Base-by-base conservation (phyloP, 495 filamentous ascomycete genomes). In the Acidiella bohemica region DNA sequence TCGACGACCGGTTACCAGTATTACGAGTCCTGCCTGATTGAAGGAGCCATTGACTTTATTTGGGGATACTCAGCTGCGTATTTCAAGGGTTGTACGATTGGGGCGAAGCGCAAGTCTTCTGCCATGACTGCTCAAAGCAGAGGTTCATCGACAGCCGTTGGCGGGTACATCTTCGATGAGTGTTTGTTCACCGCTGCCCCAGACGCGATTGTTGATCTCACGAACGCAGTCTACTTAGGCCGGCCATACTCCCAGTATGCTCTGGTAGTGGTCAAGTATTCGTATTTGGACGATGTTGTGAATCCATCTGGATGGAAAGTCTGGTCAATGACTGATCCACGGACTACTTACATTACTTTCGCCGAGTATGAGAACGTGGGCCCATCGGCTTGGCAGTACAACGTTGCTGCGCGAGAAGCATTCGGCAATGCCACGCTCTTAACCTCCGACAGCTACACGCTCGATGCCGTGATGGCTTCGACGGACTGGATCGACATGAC, bases 31-130 rank as follows among this genome's bases (percentile, higher is more conserved):
- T 28, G 34, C 21, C 45, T 45, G 16, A 39, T 49, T 13, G 46
- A 28, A 4, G 46, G 46, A 4, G 46, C 46, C 4, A 45, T 49
- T 13, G 46, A 49, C 31, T 49, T 49, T 35, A 49, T 49, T 17
- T 49, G 46, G 46, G 46, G 46, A 3, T 49, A 49, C 36, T 45
- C 41, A 3, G 45, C 44, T n/a, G 46, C 46, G 4, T 49, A 49
- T 37, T 49, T 49, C 41, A 49, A 49, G 26, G 46, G 46, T 13
- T 49, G 46, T 26, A 49, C 46, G 7, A 45, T 49, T 16, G 46
- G 34, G 5, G 46, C 41, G 9, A 49, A 49, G 41, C 24, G 46
- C 2, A n/a, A 17, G 7, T 25, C 18, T 8, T 49, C 46, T 26
- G 40, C 41, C 3, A 49, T 49, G 26, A 49, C 46, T 2, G 46